Percentiles rank a stretch among this genome's conserved stretches.
Evolutionary conservation across 176 grass and related monocot genomes (phyloP).

Genomic region (Eragrostis curvula): DNA sequence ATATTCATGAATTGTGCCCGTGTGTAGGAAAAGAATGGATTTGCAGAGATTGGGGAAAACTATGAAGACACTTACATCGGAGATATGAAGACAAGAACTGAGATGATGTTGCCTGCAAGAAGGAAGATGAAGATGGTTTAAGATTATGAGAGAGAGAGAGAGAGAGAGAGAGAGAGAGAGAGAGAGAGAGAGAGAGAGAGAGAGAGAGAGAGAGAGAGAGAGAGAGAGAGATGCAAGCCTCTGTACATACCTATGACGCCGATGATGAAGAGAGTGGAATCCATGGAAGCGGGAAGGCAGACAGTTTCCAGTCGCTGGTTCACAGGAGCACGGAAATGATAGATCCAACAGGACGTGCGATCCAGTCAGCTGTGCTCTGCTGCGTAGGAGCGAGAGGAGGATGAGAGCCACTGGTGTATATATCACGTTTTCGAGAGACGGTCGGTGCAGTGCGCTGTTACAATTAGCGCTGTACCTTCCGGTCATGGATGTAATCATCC

Average conservation of each 20-base stretch:
- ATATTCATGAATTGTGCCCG: background rate
- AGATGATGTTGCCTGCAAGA: conserved; percentile 77
- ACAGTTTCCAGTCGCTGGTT: background rate
- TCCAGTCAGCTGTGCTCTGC: background rate
- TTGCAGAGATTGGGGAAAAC: too few relatives aligned
- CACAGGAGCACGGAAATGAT: background rate
- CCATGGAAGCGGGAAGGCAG: conserved; percentile 41
- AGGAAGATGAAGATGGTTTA: background rate
- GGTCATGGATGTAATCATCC: too few relatives aligned
- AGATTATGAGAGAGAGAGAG: background rate
- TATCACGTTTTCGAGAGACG: background rate
- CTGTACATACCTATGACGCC: conserved; percentile 48
- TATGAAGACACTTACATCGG: conserved; percentile 57
- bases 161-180: background rate
- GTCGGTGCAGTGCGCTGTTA: background rate
- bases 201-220: background rate
- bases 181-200: background rate
- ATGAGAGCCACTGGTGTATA: background rate
- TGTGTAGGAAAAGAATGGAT: background rate
- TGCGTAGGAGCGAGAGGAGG: background rate
- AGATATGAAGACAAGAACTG: conserved; percentile 71
- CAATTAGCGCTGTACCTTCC: background rate
- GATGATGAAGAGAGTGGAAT: conserved; percentile 55
- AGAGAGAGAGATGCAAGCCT: conserved; percentile 2
- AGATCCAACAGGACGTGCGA: background rate